Conservation (phyloP, 2,329 filamentous ascomycete species). For the Ophiocordyceps camponoti-saundersi region DNA sequence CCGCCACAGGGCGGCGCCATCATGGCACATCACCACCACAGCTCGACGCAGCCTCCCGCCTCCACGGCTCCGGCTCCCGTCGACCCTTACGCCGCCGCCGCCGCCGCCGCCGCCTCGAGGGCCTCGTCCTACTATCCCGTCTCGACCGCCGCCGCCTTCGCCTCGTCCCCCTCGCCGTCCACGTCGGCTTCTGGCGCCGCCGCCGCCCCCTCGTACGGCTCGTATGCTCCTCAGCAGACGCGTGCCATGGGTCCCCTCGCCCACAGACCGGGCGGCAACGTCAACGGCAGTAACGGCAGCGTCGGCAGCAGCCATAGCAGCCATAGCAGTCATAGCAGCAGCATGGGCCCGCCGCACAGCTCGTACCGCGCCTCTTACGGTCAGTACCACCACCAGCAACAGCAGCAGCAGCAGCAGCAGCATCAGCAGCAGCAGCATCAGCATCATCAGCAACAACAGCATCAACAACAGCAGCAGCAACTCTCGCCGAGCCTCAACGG, state of each 20-base stretch:
- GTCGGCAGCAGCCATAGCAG: no score
- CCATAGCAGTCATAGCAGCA: background rate
- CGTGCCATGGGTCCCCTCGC: background rate
- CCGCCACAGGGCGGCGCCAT: constrained; percentile 9
- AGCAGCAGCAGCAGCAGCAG: constrained; percentile 21
- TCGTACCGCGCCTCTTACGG: constrained; percentile 19
- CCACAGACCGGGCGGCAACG: no score
- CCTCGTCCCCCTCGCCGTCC: background rate
- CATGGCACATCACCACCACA: constrained; percentile 8
- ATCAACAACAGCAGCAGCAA: background rate
- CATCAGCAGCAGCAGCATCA: constrained; percentile 23
- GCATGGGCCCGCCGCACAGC: constrained; percentile 28
- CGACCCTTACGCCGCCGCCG: constrained; percentile 31
- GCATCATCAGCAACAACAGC: constrained; percentile 27
- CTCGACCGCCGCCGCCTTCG: constrained; percentile 12
- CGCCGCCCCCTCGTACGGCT: constrained; percentile 14
- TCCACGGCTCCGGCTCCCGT: constrained; percentile 37
- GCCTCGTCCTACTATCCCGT: constrained; percentile 44
- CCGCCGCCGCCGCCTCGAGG: constrained; percentile 13
- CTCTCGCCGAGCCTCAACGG: constrained; percentile 35
- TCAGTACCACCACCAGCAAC: constrained; percentile 26
- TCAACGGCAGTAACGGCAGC: no score
- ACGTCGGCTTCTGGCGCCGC: no score
- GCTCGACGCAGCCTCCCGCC: constrained; percentile 25
- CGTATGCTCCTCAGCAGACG: constrained; percentile 18